Evolutionary conservation across 176 grass and related monocot species (phyloP), one percentile per base, ranked within the genome.

Genomic region (Triticum timopheevii): DNA sequence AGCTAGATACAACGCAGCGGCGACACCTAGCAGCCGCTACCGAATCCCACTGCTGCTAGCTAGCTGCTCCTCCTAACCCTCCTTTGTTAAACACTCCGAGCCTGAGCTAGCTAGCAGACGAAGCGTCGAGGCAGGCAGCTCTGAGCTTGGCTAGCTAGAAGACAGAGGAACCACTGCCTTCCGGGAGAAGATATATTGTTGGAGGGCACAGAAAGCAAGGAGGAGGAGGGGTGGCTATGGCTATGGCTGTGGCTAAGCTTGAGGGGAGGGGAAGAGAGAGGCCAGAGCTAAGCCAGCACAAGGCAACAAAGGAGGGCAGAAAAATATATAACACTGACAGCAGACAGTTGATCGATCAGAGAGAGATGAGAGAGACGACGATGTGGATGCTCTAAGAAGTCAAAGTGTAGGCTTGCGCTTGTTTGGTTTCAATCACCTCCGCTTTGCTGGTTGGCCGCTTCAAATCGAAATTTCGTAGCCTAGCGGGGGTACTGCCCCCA

Each of bases 361-460:
- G 71, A 27, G 70, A 6, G n/a, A 28, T 11, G 61, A 67, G 64
- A 78, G 59, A 34, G 52, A 34, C 30, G 61, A 25, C n/a, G 62
- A 69, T 77, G 24, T 54, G 13, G 35, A 22, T 63, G 45, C 9
- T 75, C 47, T 73, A 65, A 75, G n/a, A 94, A 97, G 95, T 93
- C 93, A 95, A 98, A 93, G 80, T 73, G 74, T 82, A 78, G 64
- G 80, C 34, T 63, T 85, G 85, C 19, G 76, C 76, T 75, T 85
- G 74, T 86, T 85, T 85, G 90, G 89, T 89, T 87, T 85, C 89
- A 80, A 85, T 98, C 86, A 95, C 80, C 56, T 93, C 86, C 81
- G 79, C 40, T 64, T 49, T 74, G 47, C 82, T 92, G 47, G 84
- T 79, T 88, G 87, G 85, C 27, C 65, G 84, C 86, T 89, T 92